Percentiles rank a stretch among this genome's conserved stretches.
phyloP scores from a whole-genome alignment of 352 stramenopile genomes.

The Globisporangium apiculatum region DNA sequence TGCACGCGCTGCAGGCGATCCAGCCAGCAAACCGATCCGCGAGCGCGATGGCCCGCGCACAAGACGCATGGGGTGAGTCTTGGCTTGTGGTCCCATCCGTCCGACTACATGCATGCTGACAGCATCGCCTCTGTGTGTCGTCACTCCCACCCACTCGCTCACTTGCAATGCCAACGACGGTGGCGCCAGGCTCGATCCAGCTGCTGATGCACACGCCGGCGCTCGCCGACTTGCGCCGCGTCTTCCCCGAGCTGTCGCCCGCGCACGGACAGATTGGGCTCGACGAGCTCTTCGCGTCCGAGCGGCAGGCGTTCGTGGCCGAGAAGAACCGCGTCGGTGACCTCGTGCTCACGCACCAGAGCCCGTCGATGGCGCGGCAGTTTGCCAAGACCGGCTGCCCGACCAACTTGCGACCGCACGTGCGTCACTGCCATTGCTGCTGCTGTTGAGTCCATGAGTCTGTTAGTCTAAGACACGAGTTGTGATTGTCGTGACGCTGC shows the following conservation, averaged over 20 bases:
- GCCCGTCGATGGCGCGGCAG: constrained; percentile 62
- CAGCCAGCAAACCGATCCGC: constrained; percentile 31
- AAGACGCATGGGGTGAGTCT: constrained; percentile 25
- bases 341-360: constrained; percentile 51
- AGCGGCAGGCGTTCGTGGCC: constrained; percentile 41
- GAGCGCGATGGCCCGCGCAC: constrained; percentile 8
- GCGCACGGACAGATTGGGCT: constrained; percentile 48
- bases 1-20: constrained; percentile 60
- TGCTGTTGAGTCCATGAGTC: neutral
- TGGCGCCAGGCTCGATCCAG: constrained; percentile 45
- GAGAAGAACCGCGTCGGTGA: constrained; percentile 68
- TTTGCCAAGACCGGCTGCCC: constrained; percentile 75
- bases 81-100: too few species aligned
- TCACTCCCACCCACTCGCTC: too few species aligned
- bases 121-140: neutral
- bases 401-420: constrained; percentile 39
- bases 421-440: constrained; percentile 10
- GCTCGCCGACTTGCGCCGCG: constrained; percentile 30
- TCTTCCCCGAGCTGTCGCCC: constrained; percentile 48
- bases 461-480: neutral
- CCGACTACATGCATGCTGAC: neutral
- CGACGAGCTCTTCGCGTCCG: constrained; percentile 49
- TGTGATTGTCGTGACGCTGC: neutral
- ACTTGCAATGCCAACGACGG: neutral
- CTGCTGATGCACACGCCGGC: constrained; percentile 40